A percentile compares a stretch with the other conserved stretches of the same genome.
phyloP scores from a whole-genome alignment of 192 early-diverging fungal species.

The Allomyces javanicus region DNA sequence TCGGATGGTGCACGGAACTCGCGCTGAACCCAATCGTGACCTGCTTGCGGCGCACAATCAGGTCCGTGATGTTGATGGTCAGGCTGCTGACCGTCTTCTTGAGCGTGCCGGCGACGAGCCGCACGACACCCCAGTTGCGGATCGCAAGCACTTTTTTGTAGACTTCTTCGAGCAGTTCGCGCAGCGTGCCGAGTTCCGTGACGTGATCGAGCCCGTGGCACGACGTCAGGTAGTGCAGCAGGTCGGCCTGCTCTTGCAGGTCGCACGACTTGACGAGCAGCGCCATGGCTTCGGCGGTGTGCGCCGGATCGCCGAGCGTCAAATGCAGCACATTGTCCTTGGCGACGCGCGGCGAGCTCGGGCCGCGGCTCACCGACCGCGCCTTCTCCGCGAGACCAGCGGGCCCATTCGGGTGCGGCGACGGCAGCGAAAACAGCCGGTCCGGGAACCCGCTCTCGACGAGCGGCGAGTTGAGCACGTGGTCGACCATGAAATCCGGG shows the following conservation, averaged over 20 bases:
- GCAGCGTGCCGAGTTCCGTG: constrained; percentile 25
- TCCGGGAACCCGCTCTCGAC: constrained; percentile 1
- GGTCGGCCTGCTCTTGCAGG: constrained; percentile 62
- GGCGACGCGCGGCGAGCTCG: background rate
- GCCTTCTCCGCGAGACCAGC: constrained; percentile 1
- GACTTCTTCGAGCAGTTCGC: constrained; percentile 55
- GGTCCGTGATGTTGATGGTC: constrained; percentile 58
- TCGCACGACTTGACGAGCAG: constrained; percentile 40
- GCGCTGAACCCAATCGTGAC: constrained; percentile 52
- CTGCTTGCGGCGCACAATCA: constrained; percentile 56
- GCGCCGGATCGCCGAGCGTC: constrained; percentile 42
- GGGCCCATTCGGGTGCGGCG: background rate
- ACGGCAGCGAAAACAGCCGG: background rate
- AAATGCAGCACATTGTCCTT: constrained; percentile 25
- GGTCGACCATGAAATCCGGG: too few relatives aligned
- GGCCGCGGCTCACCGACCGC: background rate
- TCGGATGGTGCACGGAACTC: too few relatives aligned
- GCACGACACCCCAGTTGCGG: constrained; percentile 61
- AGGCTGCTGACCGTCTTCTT: constrained; percentile 53
- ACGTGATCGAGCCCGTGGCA: constrained; percentile 36
- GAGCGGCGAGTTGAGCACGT: background rate
- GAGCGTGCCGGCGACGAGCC: constrained; percentile 55
- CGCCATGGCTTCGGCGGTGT: constrained; percentile 32
- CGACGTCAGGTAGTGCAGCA: constrained; percentile 56
- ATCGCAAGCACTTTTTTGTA: constrained; percentile 55